phyloP scores from a whole-genome alignment of 768 basidiomycete genomes.

The Leccinum imitatum region DNA sequence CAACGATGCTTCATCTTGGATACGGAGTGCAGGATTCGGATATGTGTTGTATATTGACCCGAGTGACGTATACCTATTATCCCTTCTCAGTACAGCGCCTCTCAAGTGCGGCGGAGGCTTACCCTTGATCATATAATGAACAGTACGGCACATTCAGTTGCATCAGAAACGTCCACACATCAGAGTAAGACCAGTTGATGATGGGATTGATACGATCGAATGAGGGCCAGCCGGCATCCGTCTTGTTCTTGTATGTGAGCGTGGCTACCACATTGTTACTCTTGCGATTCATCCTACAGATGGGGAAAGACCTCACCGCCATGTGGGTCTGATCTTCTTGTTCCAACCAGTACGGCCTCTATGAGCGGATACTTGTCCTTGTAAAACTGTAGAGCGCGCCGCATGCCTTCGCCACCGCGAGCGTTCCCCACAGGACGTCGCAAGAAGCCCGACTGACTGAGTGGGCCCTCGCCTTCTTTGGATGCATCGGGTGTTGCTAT shows the following conservation, averaged over 20 bases:
- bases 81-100: neutral
- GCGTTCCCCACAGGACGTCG: slow-evolving; percentile 46
- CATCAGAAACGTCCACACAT: slow-evolving; percentile 88
- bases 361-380: slow-evolving; percentile 64
- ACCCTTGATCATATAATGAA: slow-evolving; percentile 89
- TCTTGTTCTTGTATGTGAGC: slow-evolving; percentile 72
- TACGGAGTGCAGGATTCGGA: slow-evolving; percentile 79
- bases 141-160: slow-evolving; percentile 82
- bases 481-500: slow-evolving; percentile 27
- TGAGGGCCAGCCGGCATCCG: slow-evolving; percentile 86
- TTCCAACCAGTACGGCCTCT: slow-evolving; percentile 85
- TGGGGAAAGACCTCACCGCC: slow-evolving; percentile 64
- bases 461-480: slow-evolving; percentile 8
- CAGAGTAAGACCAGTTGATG: slow-evolving; percentile 89
- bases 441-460: slow-evolving; percentile 19
- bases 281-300: neutral
- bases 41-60: slow-evolving; percentile 95
- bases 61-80: slow-evolving; percentile 87
- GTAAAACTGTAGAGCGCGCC: slow-evolving; percentile 71
- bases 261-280: slow-evolving; percentile 45
- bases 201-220: slow-evolving; percentile 94
- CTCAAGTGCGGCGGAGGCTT: slow-evolving; percentile 24
- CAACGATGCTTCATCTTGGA: slow-evolving; percentile 15
- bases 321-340: slow-evolving; percentile 87
- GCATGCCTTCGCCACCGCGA: slow-evolving; percentile 73